phyloP scores from a whole-genome alignment of 352 stramenopile genomes.

The Lagenidium giganteum region DNA sequence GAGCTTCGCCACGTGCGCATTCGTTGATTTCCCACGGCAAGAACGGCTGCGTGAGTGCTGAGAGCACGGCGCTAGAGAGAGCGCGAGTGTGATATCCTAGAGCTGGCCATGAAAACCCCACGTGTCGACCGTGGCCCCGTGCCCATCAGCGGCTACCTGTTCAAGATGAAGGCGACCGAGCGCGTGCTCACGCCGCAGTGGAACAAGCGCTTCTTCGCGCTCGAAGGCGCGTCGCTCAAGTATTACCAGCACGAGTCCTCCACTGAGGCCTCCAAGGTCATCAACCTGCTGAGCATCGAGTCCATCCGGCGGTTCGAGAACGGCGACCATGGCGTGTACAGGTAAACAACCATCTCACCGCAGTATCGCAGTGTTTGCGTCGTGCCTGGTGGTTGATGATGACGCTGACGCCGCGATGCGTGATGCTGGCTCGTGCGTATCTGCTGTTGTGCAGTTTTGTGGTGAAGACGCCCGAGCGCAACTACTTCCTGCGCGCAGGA shows the following conservation, averaged over 20 bases:
- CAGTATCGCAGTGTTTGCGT: no score
- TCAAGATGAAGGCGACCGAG: constrained; percentile 80
- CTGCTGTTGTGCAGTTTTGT: constrained; percentile 40
- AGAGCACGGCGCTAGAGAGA: no score
- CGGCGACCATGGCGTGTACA: constrained; percentile 73
- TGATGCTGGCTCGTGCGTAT: no score
- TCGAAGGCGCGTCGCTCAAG: constrained; percentile 72
- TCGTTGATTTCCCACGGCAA: no score
- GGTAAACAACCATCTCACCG: no score
- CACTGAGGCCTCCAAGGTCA: constrained; percentile 58
- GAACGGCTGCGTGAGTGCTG: no score
- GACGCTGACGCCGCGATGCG: no score
- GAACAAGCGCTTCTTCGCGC: constrained; percentile 77
- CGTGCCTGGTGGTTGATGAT: no score
- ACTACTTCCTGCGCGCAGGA: constrained; percentile 77
- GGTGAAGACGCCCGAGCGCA: constrained; percentile 67
- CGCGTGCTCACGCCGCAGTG: constrained; percentile 68
- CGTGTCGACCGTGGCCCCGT: constrained; percentile 43
- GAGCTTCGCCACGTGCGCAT: no score
- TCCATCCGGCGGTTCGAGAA: constrained; percentile 81
- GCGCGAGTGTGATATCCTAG: no score
- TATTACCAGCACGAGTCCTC: constrained; percentile 71
- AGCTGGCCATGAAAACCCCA: constrained; percentile 40
- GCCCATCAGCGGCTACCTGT: constrained; percentile 77
- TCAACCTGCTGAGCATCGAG: constrained; percentile 68